Evolutionary conservation across 495 filamentous ascomycete genomes (phyloP).

Genomic region (Penicillium roqueforti): DNA sequence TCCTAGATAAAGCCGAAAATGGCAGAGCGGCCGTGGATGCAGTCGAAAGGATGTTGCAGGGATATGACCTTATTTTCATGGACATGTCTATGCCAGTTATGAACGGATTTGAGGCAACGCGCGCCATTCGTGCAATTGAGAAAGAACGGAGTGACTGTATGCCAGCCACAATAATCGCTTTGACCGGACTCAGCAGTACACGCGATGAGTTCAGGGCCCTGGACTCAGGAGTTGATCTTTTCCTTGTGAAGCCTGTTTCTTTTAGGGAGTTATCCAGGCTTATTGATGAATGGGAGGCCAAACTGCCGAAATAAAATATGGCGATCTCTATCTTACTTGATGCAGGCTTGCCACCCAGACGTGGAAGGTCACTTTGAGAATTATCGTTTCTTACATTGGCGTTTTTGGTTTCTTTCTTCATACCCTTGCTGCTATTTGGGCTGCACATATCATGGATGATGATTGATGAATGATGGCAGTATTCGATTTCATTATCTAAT

Average conservation of each 20-base stretch:
- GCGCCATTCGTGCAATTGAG: constrained; percentile 61
- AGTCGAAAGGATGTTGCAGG: constrained; percentile 35
- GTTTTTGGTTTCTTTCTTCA: background rate
- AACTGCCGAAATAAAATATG: background rate
- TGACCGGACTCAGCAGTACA: constrained; percentile 63
- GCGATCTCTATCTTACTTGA: background rate
- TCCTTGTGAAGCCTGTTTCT: constrained; percentile 67
- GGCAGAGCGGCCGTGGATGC: constrained; percentile 50
- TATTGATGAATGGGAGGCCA: constrained; percentile 43
- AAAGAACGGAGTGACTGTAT: constrained; percentile 31
- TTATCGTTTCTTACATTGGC: background rate
- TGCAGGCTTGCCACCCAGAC: background rate
- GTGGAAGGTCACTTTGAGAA: background rate
- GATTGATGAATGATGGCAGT: background rate
- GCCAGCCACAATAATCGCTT: constrained; percentile 59
- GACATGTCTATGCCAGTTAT: constrained; percentile 76
- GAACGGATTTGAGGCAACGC: constrained; percentile 67
- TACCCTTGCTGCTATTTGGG: background rate
- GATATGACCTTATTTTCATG: constrained; percentile 57
- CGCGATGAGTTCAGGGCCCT: constrained; percentile 64
- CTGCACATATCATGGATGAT: background rate
- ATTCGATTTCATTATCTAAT: background rate
- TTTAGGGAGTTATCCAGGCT: constrained; percentile 47
- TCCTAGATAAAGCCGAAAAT: constrained; percentile 45
- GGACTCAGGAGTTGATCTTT: constrained; percentile 63